phyloP scores from a whole-genome alignment of 2,329 filamentous ascomycete genomes.

The Aspergillus sp. region DNA sequence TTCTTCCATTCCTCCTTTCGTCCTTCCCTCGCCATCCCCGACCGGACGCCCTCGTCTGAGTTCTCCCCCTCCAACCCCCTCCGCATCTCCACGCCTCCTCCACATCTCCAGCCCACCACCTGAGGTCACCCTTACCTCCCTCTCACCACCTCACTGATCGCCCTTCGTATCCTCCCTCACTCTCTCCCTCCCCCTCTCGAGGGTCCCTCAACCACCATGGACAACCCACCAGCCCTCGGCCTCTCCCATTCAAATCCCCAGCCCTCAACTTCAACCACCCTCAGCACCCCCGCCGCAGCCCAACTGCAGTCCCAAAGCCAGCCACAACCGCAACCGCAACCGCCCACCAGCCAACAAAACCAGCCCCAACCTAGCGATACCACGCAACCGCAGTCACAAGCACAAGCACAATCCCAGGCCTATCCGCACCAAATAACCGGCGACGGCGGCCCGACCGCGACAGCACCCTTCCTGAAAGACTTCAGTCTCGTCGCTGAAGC shows the following conservation, averaged over 20 bases:
- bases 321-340: not conserved
- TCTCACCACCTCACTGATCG: no score
- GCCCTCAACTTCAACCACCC: not conserved
- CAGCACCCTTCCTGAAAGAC: constrained; percentile 69
- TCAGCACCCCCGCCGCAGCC: not conserved
- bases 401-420: not conserved
- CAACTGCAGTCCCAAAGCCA: constrained; percentile 4
- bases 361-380: no score
- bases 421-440: constrained; percentile 28
- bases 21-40: no score
- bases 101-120: not conserved
- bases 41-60: no score
- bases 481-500: constrained; percentile 88
- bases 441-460: constrained; percentile 40
- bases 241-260: constrained; percentile 1
- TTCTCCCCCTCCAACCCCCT: no score
- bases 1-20: not conserved
- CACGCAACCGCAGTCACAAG: not conserved
- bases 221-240: not conserved
- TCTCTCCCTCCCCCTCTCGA: no score
- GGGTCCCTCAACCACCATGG: not conserved
- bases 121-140: not conserved
- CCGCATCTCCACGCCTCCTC: no score
- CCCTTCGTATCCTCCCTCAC: not conserved
- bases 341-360: not conserved